Evolutionary conservation across 1,284 basidiomycete species (phyloP), one percentile per base, ranked within the genome.

Genomic region (Sporisorium reilianum): DNA sequence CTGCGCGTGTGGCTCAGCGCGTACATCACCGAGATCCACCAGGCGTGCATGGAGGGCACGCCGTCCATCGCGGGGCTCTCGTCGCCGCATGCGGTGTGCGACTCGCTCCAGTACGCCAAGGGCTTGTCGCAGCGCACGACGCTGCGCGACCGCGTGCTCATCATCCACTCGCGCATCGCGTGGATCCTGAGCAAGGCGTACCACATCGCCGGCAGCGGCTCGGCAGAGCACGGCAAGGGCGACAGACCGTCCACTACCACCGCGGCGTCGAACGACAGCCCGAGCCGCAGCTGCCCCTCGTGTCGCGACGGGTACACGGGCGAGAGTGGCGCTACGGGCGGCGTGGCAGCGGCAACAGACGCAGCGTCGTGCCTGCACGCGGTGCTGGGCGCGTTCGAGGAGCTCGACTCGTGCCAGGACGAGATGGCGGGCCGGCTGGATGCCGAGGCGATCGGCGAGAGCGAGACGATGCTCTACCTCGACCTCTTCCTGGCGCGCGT

Each of bases 111-210:
- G 40, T 64, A 55, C 20, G 30, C 55, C 6, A 57, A 62, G n/a
- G 66, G 66, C 10, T 22, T 63, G 8, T 57, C 54, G 25, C 66
- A 69, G 41, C n/a, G 60, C 2, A 70, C 67, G 20, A 60, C 57
- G 52, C 42, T 60, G n/a, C 48, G 67, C 8, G 67, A 70, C 25
- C 53, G 61, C 16, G 53, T 61, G 30, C 38, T 70, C 30, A 70
- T 70, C 48, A 48, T 70, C 3, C 67, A 70, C 26, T 51, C 61
- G 11, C 46, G 62, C 23, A 56, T 70, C 45, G 61, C 57, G 6
- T 70, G 61, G 56, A 64, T 70, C 22, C 18, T 70, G n/a, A 70
- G 67, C 49, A 70, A 64, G 40, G 61, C 67, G 10, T 70, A 70
- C 23, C 67, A 70, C 26, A 46, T 55, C 4, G 66, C 66, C 2